Percentiles rank a stretch among this genome's conserved stretches.
Evolutionary conservation across 495 filamentous ascomycete species (phyloP).

Genomic region (Daldinia caldariorum): DNA sequence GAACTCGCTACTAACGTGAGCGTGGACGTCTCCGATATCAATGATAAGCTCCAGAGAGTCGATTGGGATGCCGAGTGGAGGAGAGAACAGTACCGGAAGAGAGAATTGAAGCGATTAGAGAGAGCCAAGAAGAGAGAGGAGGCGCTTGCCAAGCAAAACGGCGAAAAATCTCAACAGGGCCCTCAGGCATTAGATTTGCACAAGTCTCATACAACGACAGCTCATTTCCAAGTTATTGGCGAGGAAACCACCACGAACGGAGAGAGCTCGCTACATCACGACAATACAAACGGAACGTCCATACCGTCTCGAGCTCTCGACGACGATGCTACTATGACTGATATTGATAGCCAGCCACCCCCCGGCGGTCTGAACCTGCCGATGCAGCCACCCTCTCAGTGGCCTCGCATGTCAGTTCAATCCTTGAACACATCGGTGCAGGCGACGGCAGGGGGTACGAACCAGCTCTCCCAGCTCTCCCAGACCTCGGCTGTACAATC

Average conservation of each 20-base stretch:
- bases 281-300: slow-evolving; percentile 74
- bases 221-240: slow-evolving; percentile 59
- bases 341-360: slow-evolving; percentile 63
- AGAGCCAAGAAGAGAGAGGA: slow-evolving; percentile 65
- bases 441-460: slow-evolving; percentile 52
- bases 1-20: slow-evolving; percentile 92
- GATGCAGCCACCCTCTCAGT: slow-evolving; percentile 50
- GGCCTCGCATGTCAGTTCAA: slow-evolving; percentile 38
- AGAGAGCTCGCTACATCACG: slow-evolving; percentile 60
- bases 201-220: slow-evolving; percentile 60
- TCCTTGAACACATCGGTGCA: slow-evolving; percentile 46
- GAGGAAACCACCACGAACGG: slow-evolving; percentile 61
- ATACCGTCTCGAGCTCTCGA: slow-evolving; percentile 63
- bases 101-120: slow-evolving; percentile 68
- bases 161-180: slow-evolving; percentile 46
- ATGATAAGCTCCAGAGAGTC: slow-evolving; percentile 62
- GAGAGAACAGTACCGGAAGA: slow-evolving; percentile 73
- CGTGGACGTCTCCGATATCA: slow-evolving; percentile 81
- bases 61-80: slow-evolving; percentile 67
- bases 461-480: slow-evolving; percentile 64
- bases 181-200: slow-evolving; percentile 61
- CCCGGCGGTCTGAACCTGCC: slow-evolving; percentile 44
- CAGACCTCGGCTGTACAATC: slow-evolving; percentile 79
- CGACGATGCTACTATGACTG: slow-evolving; percentile 68
- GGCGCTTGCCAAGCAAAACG: slow-evolving; percentile 53